Conservation (phyloP, 768 basidiomycete species). For the Boletus rex-veris region DNA sequence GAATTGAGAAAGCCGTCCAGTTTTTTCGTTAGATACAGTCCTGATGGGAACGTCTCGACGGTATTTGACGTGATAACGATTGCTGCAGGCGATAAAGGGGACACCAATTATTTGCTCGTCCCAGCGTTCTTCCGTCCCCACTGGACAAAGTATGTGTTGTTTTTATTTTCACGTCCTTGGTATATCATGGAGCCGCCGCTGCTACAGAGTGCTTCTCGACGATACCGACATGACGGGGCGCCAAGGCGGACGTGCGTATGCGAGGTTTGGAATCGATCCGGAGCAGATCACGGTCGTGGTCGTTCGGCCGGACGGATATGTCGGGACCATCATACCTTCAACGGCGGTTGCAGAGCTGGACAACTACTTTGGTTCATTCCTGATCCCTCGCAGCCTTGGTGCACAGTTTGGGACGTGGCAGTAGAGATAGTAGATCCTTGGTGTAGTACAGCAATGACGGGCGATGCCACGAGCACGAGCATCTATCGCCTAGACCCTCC, state of each 20-base stretch:
- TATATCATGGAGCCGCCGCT: neutral
- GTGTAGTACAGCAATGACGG: no score
- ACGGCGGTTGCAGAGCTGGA: constrained; percentile 33
- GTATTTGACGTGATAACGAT: constrained; percentile 31
- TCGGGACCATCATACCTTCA: constrained; percentile 32
- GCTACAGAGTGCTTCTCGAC: constrained; percentile 33
- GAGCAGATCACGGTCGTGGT: constrained; percentile 31
- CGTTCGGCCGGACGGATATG: constrained; percentile 40
- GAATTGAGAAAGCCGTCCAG: constrained; percentile 19
- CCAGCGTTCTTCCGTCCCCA: constrained; percentile 36
- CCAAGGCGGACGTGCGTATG: constrained; percentile 33
- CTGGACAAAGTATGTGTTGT: constrained; percentile 37
- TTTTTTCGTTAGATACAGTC: constrained; percentile 30
- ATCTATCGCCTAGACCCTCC: no score
- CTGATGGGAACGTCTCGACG: constrained; percentile 8
- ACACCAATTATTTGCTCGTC: constrained; percentile 25
- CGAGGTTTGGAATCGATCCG: constrained; percentile 31
- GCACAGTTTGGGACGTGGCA: no score
- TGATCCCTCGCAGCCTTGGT: constrained; percentile 17
- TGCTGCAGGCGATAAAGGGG: constrained; percentile 26
- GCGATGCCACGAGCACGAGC: no score
- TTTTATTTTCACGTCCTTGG: neutral
- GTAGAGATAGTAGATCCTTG: no score
- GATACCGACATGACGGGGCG: constrained; percentile 30
- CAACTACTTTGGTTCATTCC: constrained; percentile 49